phyloP scores from a whole-genome alignment of 306 rosid species.

The Malus fusca region DNA sequence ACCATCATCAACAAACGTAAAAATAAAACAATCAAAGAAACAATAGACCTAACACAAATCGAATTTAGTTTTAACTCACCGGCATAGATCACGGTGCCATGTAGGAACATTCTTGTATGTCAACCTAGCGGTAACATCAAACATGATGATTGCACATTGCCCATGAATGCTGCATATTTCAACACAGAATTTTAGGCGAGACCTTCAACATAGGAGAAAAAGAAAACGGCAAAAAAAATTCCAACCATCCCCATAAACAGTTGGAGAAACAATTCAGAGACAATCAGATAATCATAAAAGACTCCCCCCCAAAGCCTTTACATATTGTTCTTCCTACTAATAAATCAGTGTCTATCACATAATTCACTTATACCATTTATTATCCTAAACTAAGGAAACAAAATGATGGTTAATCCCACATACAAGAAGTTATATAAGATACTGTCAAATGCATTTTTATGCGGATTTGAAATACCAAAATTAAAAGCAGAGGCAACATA shows the following conservation, averaged over 20 bases:
- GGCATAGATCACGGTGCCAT: constrained; percentile 76
- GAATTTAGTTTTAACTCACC: constrained; percentile 23
- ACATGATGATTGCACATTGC: constrained; percentile 76
- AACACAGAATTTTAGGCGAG: neutral
- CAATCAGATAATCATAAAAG: neutral
- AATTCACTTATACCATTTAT: neutral
- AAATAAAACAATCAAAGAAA: neutral
- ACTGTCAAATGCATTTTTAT: neutral
- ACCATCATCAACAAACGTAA: neutral
- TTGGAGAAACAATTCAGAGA: neutral
- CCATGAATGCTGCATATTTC: constrained; percentile 53
- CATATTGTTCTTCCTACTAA: neutral
- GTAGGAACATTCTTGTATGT: constrained; percentile 76
- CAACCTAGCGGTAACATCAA: constrained; percentile 65
- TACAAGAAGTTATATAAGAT: neutral
- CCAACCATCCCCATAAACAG: too few relatives aligned
- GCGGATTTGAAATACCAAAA: neutral
- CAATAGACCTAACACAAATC: neutral
- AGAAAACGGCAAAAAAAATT: neutral
- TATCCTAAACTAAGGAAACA: neutral
- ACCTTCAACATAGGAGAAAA: neutral
- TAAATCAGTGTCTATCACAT: neutral
- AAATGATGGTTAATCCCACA: neutral
- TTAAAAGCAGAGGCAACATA: too few relatives aligned
- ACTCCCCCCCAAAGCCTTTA: too few relatives aligned